A percentile compares a stretch with the other conserved stretches of the same genome.
phyloP scores from a whole-genome alignment of 768 basidiomycete species.

The Pisolithus orientalis region DNA sequence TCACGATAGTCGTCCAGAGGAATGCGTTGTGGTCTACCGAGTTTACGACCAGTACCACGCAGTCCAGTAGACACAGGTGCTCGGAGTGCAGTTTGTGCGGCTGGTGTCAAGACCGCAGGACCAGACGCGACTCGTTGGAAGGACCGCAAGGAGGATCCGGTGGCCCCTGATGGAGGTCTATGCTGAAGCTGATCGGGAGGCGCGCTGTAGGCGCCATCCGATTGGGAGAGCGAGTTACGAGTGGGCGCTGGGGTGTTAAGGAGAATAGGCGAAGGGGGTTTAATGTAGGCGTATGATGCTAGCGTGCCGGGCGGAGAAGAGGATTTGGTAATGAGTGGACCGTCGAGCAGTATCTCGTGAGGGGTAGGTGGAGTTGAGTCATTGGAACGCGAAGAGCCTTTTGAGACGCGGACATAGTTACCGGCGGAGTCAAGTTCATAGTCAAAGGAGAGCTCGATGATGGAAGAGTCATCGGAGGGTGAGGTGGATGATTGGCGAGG shows the following conservation, averaged over 20 bases:
- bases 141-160: slow-evolving; percentile 34
- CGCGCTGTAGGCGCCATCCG: slow-evolving; percentile 50
- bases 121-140: slow-evolving; percentile 67
- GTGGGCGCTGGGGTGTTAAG: slow-evolving; percentile 34
- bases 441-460: slow-evolving; percentile 43
- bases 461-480: slow-evolving; percentile 40
- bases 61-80: slow-evolving; percentile 27
- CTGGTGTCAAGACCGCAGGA: slow-evolving; percentile 35
- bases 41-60: slow-evolving; percentile 29
- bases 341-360: slow-evolving; percentile 25
- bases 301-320: slow-evolving; percentile 21
- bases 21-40: slow-evolving; percentile 30
- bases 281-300: slow-evolving; percentile 14
- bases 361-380: slow-evolving; percentile 39
- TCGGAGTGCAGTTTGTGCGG: slow-evolving; percentile 21
- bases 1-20: slow-evolving; percentile 33
- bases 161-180: slow-evolving; percentile 21
- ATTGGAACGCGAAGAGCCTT: slow-evolving; percentile 33
- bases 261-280: slow-evolving; percentile 29
- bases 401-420: slow-evolving; percentile 41
- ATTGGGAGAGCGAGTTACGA: slow-evolving; percentile 53
- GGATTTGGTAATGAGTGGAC: slow-evolving; percentile 16
- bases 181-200: slow-evolving; percentile 25
- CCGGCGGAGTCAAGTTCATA: slow-evolving; percentile 41
- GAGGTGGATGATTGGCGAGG: slow-evolving; percentile 28